These are phyloP conservation scores for Sporisorium sorghi DNA, from an alignment of 1,284 basidiomycete species.

Conservation along the genomic window DNA sequence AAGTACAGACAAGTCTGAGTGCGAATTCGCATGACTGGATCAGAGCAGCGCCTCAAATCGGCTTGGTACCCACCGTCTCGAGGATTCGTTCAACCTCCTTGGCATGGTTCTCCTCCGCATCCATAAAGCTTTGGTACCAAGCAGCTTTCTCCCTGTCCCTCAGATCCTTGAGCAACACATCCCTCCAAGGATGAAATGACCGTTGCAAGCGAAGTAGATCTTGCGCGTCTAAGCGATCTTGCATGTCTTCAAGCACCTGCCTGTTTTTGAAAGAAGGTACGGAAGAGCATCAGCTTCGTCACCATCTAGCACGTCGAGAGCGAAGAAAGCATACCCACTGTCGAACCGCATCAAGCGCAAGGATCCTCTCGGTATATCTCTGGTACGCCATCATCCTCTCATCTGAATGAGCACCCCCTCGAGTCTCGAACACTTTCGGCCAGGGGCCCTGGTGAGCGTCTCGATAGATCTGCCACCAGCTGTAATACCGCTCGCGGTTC, in stretches of 20 bases:
- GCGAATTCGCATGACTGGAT: background rate
- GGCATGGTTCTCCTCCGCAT: slow-evolving; percentile 5
- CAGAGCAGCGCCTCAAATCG: background rate
- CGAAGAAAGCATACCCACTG: background rate
- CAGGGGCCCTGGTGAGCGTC: background rate
- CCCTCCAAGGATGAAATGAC: background rate
- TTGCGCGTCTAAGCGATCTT: background rate
- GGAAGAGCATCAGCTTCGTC: background rate
- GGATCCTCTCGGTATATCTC: background rate
- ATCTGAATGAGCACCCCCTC: no score
- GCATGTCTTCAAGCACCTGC: background rate
- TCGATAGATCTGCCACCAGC: background rate
- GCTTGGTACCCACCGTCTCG: background rate
- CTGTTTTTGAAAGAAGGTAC: background rate
- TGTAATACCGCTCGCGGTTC: background rate
- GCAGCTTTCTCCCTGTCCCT: background rate
- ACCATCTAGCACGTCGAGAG: no score
- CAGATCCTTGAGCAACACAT: background rate
- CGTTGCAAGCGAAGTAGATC: background rate
- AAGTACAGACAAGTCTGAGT: no score
- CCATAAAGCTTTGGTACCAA: background rate
- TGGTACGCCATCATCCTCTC: background rate
- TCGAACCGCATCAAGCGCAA: background rate
- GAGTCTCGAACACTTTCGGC: background rate
- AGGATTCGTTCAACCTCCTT: slow-evolving; percentile 13